Conservation (phyloP, 164 flowering plant genomes). For the grape (Vitis vinifera) region DNA sequence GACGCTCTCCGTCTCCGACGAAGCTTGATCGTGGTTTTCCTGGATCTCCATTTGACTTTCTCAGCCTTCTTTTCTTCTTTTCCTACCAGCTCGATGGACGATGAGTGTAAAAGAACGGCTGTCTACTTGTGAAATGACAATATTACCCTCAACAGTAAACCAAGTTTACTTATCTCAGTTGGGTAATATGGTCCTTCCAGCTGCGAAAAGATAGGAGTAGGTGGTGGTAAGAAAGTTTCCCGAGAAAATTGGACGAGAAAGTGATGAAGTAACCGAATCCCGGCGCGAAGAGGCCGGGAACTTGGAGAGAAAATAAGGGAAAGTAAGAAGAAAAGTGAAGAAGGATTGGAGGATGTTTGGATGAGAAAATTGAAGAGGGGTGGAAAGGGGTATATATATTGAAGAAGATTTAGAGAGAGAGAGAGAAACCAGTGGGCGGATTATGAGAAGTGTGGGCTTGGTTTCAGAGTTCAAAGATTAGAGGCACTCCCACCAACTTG, state of each 20-base stretch:
- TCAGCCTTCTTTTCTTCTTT: neutral
- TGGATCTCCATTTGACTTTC: constrained; percentile 23
- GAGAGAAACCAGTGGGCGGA: constrained; percentile 21
- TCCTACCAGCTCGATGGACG: no score
- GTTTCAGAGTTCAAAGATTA: constrained; percentile 6
- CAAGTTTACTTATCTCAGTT: no score
- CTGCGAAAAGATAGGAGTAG: no score
- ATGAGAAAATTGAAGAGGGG: neutral
- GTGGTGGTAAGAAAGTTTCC: neutral
- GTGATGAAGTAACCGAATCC: neutral
- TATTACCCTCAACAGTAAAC: no score
- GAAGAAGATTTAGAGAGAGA: neutral
- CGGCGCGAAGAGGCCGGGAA: neutral
- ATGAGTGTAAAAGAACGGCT: neutral
- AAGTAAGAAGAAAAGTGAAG: neutral
- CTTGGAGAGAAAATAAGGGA: neutral
- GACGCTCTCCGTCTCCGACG: constrained; percentile 31
- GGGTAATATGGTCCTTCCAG: no score
- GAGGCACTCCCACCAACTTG: neutral
- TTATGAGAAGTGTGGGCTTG: neutral
- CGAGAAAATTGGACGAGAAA: neutral
- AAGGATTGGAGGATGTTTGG: neutral
- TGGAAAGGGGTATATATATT: neutral
- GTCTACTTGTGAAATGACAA: constrained; percentile 3
- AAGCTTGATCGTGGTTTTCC: constrained; percentile 2